phyloP scores from a whole-genome alignment of 176 grass and related monocot species.

The Carex littledalei region DNA sequence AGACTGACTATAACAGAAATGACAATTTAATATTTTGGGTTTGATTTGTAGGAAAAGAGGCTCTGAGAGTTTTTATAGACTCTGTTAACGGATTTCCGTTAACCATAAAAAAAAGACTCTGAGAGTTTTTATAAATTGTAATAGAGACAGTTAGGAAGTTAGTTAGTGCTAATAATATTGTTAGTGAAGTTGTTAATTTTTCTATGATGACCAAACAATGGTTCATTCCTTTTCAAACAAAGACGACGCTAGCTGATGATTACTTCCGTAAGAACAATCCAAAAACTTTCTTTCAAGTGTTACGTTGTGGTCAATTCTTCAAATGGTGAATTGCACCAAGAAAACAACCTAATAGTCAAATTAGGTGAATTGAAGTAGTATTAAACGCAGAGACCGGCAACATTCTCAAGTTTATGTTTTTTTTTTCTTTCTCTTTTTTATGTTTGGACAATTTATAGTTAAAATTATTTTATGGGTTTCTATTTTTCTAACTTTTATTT shows the following conservation, averaged over 20 bases:
- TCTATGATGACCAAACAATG: neutral
- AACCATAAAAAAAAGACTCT: too few species aligned
- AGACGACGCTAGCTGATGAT: neutral
- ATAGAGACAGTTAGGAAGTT: too few species aligned
- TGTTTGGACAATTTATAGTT: neutral
- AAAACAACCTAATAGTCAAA: neutral
- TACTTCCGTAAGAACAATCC: neutral
- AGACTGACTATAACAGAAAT: too few species aligned
- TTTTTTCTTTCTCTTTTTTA: neutral
- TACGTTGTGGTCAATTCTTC: neutral
- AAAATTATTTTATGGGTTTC: neutral
- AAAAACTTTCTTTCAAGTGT: neutral
- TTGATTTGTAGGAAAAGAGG: too few species aligned
- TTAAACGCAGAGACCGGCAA: neutral
- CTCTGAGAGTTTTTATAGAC: too few species aligned
- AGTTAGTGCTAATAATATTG: too few species aligned
- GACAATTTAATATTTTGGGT: too few species aligned
- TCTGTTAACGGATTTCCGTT: too few species aligned
- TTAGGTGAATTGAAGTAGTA: neutral
- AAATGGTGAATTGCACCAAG: neutral
- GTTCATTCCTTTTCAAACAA: neutral
- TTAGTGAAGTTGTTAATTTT: neutral
- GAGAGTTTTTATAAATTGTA: too few species aligned
- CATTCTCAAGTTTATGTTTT: neutral
- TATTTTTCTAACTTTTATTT: neutral